Base-by-base conservation (phyloP, 2,329 filamentous ascomycete species). In the Sarocladium kiliense region DNA sequence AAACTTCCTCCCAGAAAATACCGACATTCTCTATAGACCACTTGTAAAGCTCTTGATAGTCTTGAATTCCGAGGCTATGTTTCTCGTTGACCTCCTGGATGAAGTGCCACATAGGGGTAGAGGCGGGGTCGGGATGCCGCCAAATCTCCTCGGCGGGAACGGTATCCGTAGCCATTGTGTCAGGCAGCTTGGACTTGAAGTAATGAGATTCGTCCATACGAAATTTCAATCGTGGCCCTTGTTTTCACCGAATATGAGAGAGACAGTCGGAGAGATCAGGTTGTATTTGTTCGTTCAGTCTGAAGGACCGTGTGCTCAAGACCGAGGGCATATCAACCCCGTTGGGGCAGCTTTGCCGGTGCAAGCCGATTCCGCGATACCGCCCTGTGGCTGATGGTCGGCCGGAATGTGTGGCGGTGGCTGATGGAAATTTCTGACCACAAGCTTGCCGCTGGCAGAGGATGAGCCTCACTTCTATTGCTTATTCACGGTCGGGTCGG, bases 1-100 rank as follows among this genome's bases (percentile, higher is more conserved):
- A 97, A 10, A 91, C 81, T 55, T 91, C 86, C 51, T 81, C 84
- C 93, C 93, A 97, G 69, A 97, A 96, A 1, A 79, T 74, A 23
- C 84, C 79, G 7, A 91, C 79, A 62, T 93, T 78, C 7, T 87
- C 81, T 59, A 94, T 80, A 61, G 91, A 96, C 93, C 93, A 97
- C 66, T 81, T 74, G 73, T 93, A 88, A 9, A 97, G 79, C n/a
- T 83, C 83, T 19, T 85, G 73, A 65, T 96, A 96, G 59, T 77
- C 82, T 18, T 77, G 67, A 47, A 94, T 75, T 21, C 75, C 67
- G 55, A 91, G 69, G 11, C 74, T 71, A 65, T 92, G 81, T 63
- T 87, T 88, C 58, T 80, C 67, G 69, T 87, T 90, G 60, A 95
- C 77, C 54, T 76, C 75, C 62, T 85, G 76, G 61, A 91, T 79